phyloP scores from a whole-genome alignment of 2,329 filamentous ascomycete genomes.

The Cladosporium sphaerospermum region DNA sequence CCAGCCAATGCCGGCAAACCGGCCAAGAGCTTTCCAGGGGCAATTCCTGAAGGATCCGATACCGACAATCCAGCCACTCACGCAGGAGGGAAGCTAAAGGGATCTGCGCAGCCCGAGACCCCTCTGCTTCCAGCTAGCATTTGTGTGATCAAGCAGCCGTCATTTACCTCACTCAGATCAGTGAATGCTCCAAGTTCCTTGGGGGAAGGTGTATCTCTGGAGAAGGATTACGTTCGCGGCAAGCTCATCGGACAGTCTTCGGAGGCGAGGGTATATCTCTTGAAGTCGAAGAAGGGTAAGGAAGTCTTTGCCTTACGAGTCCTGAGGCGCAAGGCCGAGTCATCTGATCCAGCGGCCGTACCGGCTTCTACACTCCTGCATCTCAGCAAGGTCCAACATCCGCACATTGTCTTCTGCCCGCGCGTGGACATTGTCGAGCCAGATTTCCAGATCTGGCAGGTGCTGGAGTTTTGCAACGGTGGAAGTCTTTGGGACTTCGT shows the following conservation, averaged over 20 bases:
- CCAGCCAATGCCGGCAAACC: no score
- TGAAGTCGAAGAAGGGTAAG: background rate
- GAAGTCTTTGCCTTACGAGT: background rate
- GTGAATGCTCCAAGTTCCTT: no score
- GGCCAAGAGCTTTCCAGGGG: no score
- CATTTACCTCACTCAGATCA: no score
- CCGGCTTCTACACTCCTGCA: background rate
- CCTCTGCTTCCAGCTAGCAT: no score
- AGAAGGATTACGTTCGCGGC: background rate
- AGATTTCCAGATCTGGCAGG: background rate
- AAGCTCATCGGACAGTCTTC: background rate
- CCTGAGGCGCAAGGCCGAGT: background rate
- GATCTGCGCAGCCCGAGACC: no score
- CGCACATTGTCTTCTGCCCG: background rate
- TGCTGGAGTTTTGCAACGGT: conserved; percentile 16
- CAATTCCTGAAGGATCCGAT: no score
- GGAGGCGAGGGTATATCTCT: background rate
- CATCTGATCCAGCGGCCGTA: background rate
- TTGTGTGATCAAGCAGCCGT: no score
- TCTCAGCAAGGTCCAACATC: background rate
- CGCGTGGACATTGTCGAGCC: conserved; percentile 1
- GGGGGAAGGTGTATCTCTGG: background rate
- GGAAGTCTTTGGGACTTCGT: conserved; percentile 18
- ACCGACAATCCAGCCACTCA: no score
- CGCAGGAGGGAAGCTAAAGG: no score